Percentiles rank a stretch among this genome's conserved stretches.
Evolutionary conservation across 805 yeast species (phyloP).

Genomic region (Tetrapisispora fleetii): DNA sequence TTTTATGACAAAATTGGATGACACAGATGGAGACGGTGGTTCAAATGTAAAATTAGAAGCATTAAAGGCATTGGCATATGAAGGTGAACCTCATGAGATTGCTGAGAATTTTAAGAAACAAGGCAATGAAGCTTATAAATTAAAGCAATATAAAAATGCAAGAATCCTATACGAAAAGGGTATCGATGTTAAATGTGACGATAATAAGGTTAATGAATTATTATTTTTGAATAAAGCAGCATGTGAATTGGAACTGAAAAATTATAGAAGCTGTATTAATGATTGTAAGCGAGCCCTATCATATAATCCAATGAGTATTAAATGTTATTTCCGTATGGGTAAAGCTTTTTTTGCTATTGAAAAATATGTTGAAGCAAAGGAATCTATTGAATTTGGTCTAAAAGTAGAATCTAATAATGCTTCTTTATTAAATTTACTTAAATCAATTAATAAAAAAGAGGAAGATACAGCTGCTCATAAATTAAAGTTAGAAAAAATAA

Average conservation of each 20-base stretch:
- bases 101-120: constrained; percentile 85
- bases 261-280: constrained; percentile 76
- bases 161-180: constrained; percentile 73
- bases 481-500: constrained; percentile 12
- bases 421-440: constrained; percentile 40
- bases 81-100: constrained; percentile 89
- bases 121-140: constrained; percentile 80
- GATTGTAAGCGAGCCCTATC: constrained; percentile 69
- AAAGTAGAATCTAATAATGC: constrained; percentile 49
- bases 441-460: constrained; percentile 34
- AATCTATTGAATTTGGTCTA: constrained; percentile 56
- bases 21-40: constrained; percentile 66
- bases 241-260: constrained; percentile 74
- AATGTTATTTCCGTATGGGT: constrained; percentile 80
- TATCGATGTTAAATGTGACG: constrained; percentile 56
- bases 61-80: constrained; percentile 80
- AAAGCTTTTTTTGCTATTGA: constrained; percentile 66
- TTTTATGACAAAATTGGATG: constrained; percentile 84
- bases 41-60: constrained; percentile 76
- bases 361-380: constrained; percentile 60
- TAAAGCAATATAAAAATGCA: constrained; percentile 66
- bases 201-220: constrained; percentile 45
- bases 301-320: constrained; percentile 58
- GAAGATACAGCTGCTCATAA: constrained; percentile 26
- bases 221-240: constrained; percentile 81